Conservation (phyloP, 2,329 filamentous ascomycete species). For the Pyrenophora seminiperda region DNA sequence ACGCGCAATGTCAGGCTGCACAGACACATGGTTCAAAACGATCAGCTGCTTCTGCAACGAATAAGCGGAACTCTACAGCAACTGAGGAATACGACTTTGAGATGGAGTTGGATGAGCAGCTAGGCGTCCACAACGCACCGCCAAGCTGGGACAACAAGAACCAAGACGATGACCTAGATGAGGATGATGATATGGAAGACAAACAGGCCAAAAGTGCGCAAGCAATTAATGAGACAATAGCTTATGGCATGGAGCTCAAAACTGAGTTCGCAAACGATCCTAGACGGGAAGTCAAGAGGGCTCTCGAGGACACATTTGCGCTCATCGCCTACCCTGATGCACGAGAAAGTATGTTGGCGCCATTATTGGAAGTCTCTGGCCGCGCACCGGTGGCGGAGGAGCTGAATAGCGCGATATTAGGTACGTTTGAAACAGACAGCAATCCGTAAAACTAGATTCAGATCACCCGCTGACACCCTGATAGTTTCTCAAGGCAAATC, state of each 20-base stretch:
- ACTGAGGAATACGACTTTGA: constrained; percentile 60
- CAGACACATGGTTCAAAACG: constrained; percentile 38
- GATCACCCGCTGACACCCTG: neutral
- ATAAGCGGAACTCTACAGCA: constrained; percentile 47
- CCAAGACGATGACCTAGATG: constrained; percentile 47
- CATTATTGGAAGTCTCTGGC: constrained; percentile 76
- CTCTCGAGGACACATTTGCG: constrained; percentile 83
- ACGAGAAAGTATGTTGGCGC: constrained; percentile 74
- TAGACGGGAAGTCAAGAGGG: constrained; percentile 70
- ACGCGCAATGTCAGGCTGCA: constrained; percentile 37
- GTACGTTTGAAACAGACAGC: constrained; percentile 53
- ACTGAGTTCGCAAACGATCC: constrained; percentile 76
- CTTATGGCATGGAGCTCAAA: constrained; percentile 79
- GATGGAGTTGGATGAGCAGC: constrained; percentile 62
- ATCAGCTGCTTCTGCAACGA: constrained; percentile 31
- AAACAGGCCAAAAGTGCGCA: constrained; percentile 43
- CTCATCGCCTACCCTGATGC: constrained; percentile 87
- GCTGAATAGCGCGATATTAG: constrained; percentile 88
- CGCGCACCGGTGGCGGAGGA: constrained; percentile 85
- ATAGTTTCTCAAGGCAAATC: constrained; percentile 89
- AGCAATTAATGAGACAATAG: constrained; percentile 71
- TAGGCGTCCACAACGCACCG: constrained; percentile 43
- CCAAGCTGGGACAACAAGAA: constrained; percentile 36
- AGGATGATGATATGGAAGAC: constrained; percentile 34
- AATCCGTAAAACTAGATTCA: neutral